phyloP scores from a whole-genome alignment of 257 asterid species.

The Leonotis leonurus region DNA sequence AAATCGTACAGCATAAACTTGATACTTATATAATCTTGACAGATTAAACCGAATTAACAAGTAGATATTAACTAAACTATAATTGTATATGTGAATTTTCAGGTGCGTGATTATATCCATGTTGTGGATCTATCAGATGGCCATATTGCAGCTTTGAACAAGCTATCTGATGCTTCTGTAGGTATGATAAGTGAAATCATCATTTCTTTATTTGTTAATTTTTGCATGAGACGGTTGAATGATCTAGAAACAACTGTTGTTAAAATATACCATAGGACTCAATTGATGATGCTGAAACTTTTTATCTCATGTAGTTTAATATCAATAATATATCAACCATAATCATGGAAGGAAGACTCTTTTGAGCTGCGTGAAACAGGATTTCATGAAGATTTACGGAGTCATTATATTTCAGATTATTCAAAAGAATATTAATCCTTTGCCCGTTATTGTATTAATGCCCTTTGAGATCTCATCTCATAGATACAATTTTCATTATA shows the following conservation, averaged over 20 bases:
- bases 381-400: neutral
- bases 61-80: neutral
- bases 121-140: constrained; percentile 94
- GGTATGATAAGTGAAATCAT: constrained; percentile 35
- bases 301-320: neutral
- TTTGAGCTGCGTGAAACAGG: no score
- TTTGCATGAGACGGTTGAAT: neutral
- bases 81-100: constrained; percentile 12
- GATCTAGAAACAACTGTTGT: neutral
- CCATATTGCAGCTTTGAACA: constrained; percentile 80
- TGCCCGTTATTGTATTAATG: neutral
- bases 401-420: neutral
- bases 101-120: constrained; percentile 98
- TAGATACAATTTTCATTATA: neutral
- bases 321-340: neutral
- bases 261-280: neutral
- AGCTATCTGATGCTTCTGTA: constrained; percentile 72
- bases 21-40: neutral
- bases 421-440: neutral
- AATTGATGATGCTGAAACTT: neutral
- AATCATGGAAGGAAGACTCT: no score
- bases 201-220: neutral
- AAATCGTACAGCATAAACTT: no score
- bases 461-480: neutral
- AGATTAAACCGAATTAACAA: neutral